Percentiles rank a stretch among this genome's conserved stretches.
These are phyloP conservation scores for Garcia nutans DNA, from an alignment of 345 rosid species.

Conservation along the genomic window DNA sequence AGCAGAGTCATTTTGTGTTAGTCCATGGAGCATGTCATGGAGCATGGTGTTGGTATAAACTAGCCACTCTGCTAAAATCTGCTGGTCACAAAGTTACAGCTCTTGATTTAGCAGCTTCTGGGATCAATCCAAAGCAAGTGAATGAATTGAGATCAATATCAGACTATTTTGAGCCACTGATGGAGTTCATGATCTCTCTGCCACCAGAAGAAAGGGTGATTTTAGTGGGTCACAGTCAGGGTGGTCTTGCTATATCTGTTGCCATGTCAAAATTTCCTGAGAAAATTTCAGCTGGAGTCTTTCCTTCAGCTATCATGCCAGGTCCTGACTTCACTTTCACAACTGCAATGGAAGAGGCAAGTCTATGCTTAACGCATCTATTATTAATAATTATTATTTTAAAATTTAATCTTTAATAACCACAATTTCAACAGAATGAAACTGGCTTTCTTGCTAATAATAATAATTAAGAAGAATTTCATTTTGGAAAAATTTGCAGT, in stretches of 20 bases:
- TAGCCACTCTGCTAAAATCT: slow-evolving; percentile 21
- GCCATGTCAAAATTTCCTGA: slow-evolving; percentile 47
- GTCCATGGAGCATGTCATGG: slow-evolving; percentile 35
- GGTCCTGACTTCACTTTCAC: slow-evolving; percentile 32
- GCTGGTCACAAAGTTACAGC: slow-evolving; percentile 34
- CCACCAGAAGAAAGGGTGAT: slow-evolving; percentile 37
- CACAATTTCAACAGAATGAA: too few species aligned
- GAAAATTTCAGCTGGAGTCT: slow-evolving; percentile 36
- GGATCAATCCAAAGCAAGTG: slow-evolving; percentile 18
- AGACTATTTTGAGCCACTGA: slow-evolving; percentile 39
- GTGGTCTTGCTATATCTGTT: slow-evolving; percentile 31
- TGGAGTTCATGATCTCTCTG: slow-evolving; percentile 32
- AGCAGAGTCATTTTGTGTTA: slow-evolving; percentile 24
- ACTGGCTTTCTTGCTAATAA: too few species aligned
- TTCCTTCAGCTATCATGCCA: slow-evolving; percentile 35
- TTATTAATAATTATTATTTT: too few species aligned
- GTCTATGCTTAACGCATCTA: too few species aligned
- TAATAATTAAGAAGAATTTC: not conserved
- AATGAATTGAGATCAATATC: slow-evolving; percentile 25
- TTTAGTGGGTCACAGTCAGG: slow-evolving; percentile 46
- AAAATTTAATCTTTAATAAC: too few species aligned
- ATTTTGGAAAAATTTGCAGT: too few species aligned
- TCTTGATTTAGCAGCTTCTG: slow-evolving; percentile 38
- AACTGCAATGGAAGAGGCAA: not conserved
- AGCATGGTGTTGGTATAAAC: slow-evolving; percentile 44